Evolutionary conservation across 805 yeast species (phyloP).

Genomic region (Yarrowia alimentaria): DNA sequence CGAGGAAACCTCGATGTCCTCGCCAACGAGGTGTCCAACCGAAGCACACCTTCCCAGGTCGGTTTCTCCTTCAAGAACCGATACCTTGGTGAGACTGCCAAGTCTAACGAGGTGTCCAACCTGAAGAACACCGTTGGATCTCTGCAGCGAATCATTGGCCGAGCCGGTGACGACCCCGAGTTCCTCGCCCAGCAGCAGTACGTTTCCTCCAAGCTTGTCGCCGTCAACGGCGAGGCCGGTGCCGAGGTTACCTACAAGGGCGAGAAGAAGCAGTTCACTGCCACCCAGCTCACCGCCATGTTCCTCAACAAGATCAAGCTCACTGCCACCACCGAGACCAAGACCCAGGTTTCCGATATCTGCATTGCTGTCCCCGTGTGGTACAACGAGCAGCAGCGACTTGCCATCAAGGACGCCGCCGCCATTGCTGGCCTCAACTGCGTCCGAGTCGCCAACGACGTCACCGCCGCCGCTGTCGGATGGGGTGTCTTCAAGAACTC

Average conservation of each 20-base stretch:
- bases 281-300: conserved; percentile 93
- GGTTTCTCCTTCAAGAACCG: conserved; percentile 91
- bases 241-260: conserved; percentile 84
- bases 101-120: conserved; percentile 94
- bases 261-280: conserved; percentile 71
- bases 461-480: conserved; percentile 98
- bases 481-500: conserved; percentile 94
- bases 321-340: conserved; percentile 77
- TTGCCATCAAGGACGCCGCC: conserved; percentile 94
- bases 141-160: conserved; percentile 88
- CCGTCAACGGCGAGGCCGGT: conserved; percentile 71
- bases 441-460: conserved; percentile 95
- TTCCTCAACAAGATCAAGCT: conserved; percentile 86
- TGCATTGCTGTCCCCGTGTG: conserved; percentile 95
- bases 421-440: conserved; percentile 96
- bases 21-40: conserved; percentile 97
- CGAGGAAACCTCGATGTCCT: conserved; percentile 98
- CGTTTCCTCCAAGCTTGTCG: conserved; percentile 69
- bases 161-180: conserved; percentile 71
- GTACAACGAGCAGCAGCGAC: conserved; percentile 96
- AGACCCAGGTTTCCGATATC: conserved; percentile 77
- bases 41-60: conserved; percentile 88
- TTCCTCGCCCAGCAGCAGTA: conserved; percentile 69
- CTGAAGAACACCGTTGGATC: conserved; percentile 94
- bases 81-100: conserved; percentile 92